Conservation (phyloP, 805 yeast species). For the Starmera pachycereana region DNA sequence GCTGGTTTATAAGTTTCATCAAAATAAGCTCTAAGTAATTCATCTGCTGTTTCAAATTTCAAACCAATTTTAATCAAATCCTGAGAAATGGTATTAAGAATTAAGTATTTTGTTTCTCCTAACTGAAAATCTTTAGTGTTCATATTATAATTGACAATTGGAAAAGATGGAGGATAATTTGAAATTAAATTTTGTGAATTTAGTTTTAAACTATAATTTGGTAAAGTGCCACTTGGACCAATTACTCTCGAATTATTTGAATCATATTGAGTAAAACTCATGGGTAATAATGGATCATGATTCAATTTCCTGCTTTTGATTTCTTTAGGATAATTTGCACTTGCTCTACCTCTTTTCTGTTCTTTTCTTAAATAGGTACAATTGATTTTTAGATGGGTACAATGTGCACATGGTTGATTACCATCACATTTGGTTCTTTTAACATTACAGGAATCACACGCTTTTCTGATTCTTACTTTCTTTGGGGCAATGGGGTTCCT, state of each 20-base stretch:
- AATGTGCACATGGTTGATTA: conserved; percentile 32
- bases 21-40: conserved; percentile 13
- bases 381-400: conserved; percentile 20
- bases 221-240: too few species aligned
- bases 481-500: neutral
- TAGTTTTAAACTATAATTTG: too few species aligned
- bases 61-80: conserved; percentile 10
- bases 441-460: conserved; percentile 38
- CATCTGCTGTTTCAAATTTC: conserved; percentile 14
- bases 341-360: conserved; percentile 37
- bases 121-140: neutral
- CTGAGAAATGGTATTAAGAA: conserved; percentile 2
- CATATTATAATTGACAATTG: neutral
- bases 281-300: neutral
- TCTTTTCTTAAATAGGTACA: conserved; percentile 34
- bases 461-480: conserved; percentile 22
- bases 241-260: too few species aligned
- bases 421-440: conserved; percentile 41
- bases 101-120: conserved; percentile 8
- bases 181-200: neutral
- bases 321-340: conserved; percentile 29
- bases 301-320: conserved; percentile 16
- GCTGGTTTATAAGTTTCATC: conserved; percentile 10
- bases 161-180: neutral
- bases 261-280: too few species aligned